These are phyloP conservation scores for Holtermanniella nyarrowii DNA, from an alignment of 768 basidiomycete genomes.

Conservation along the genomic window DNA sequence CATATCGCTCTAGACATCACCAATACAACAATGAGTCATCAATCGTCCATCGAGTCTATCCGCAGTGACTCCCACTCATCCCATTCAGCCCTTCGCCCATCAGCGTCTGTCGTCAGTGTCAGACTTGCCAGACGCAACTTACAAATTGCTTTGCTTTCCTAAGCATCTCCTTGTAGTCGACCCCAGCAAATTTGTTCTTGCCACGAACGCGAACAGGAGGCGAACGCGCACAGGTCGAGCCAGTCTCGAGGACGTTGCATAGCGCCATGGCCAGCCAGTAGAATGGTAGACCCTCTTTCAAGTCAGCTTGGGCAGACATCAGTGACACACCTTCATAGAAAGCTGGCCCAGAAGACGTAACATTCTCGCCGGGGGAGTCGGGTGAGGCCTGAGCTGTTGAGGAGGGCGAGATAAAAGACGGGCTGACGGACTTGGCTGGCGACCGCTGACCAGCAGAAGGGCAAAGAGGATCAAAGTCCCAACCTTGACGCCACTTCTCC, in stretches of 20 bases:
- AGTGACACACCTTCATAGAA: constrained; percentile 37
- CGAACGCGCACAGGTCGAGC: constrained; percentile 3
- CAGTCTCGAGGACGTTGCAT: constrained; percentile 32
- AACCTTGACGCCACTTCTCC: constrained; percentile 41
- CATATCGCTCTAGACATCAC: background rate
- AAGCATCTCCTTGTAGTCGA: constrained; percentile 36
- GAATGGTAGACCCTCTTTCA: constrained; percentile 40
- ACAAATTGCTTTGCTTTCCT: constrained; percentile 34
- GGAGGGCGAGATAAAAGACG: background rate
- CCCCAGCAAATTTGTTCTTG: constrained; percentile 22
- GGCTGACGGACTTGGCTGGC: constrained; percentile 2
- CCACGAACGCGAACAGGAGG: constrained; percentile 9
- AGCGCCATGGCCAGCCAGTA: constrained; percentile 43
- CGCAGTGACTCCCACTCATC: background rate
- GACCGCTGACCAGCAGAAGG: constrained; percentile 9
- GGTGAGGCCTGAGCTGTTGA: background rate
- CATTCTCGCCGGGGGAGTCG: background rate
- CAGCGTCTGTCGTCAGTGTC: background rate
- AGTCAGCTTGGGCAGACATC: background rate
- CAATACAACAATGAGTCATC: background rate
- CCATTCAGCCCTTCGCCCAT: background rate
- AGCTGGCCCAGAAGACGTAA: background rate
- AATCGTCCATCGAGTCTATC: background rate
- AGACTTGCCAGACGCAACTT: constrained; percentile 1
- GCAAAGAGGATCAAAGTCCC: constrained; percentile 42